Evolutionary conservation across 2,329 filamentous ascomycete genomes (phyloP), one percentile per base, ranked within the genome.

Genomic region (Didymosphaeria variabile): DNA sequence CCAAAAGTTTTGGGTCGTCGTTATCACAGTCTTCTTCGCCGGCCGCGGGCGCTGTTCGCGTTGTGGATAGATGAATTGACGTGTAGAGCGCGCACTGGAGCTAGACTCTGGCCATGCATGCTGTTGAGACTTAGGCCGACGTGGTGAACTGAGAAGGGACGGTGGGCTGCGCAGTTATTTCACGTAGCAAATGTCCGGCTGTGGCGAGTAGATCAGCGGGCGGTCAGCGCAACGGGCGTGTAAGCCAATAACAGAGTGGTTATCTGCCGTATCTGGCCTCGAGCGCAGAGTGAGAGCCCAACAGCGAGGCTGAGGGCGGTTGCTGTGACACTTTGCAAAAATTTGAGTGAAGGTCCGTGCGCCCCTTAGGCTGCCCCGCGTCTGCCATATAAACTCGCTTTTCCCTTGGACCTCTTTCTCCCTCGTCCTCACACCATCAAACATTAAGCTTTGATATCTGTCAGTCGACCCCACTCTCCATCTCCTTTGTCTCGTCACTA

Each of bases 181-280:
- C 45, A 49, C 29, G 38, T 36, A 9, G 51, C 47, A 55, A 59
- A 55, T 46, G 36, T 58, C 52, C 44, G 49, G 47, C 38, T 61
- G 62, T 64, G 62, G 62, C 62, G 62, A 64, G 52, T 59, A 49
- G 59, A 59, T 56, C 61, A 40, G 55, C 55, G 40, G 50, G 38
- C 60, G 58, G 58, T 56, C 51, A 47, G 34, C 29, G 23, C 3
- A 46, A 49, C 26, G 19, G 45, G 46, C 21, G 31, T 10, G 29
- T 26, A 13, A 49, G 49, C 61, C 61, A 63, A 63, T 60, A 12
- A n/a, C 29, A 56, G 21, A 29, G 5, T 10, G 19, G 19, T n/a
- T n/a, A 19, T 23, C 7, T 58, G 53, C 61, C 45, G n/a, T 38
- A 36, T 46, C 34, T 44, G 57, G 50, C 61, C 49, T 49, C 21